Base-by-base conservation (phyloP, 352 stramenopile genomes). In the Pythium folliculosum region DNA sequence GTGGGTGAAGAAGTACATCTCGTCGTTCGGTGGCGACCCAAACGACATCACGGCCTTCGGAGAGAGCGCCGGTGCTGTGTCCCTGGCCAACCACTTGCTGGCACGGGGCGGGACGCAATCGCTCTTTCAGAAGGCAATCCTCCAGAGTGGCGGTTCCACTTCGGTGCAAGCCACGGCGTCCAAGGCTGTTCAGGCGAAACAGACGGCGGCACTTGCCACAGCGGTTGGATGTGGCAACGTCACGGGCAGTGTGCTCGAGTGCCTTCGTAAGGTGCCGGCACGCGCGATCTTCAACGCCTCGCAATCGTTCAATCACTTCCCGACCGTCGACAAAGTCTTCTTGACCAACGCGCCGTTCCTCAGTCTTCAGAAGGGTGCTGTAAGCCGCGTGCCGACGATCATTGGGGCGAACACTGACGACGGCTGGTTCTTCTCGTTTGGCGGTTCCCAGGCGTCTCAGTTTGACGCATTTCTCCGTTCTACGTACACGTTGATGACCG, bases 1-100 rank as follows among this genome's bases (percentile, higher is more conserved):
- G 55, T 81, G 75, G 71, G 66, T 75, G 6, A 60, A 74, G 14
- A 70, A 71, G 35, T 72, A 81, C 65, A 81, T 81, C 48, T 40
- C 25, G 51, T 66, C 69, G 9, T 81, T 77, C 30, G 75, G 75
- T 5, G 75, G 75, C 61, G 73, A 81, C 66, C 66, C 75, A n/a
- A 32, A 72, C 52, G 69, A 81, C 38, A 58, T 81, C 2, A 81
- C 71, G 5, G 75, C 68, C 2, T 32, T 77, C 17, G 75, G 75
- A 12, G 60, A 67, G 30, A 67, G 60, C 40, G 60, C 60, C 37
- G 60, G 60, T n/a, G 49, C 60, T 7, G 23, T 54, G 10, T 47
- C 44, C 38, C 17, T 60, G 22, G 21, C 51, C 1, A 12, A 54
- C 7, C 60, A 67, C 5, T 13, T 67, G 32, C 21, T 67, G 17